Evolutionary conservation across 768 basidiomycete species (phyloP), one percentile per base, ranked within the genome.

Genomic region (Stropharia rugosoannulata): DNA sequence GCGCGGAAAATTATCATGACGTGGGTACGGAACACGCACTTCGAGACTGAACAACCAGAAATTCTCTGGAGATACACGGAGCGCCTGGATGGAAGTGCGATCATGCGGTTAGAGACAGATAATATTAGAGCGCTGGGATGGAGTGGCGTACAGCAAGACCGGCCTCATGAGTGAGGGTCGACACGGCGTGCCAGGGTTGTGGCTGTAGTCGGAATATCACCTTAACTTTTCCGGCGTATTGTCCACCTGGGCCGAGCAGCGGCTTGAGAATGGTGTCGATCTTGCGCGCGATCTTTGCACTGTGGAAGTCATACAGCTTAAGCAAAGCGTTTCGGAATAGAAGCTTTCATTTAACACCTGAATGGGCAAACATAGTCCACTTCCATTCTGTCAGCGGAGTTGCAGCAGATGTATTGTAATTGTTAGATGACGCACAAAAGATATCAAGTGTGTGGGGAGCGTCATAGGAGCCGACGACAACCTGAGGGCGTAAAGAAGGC

Each of bases 331-430:
- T 29, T 11, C 40, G 18, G 46, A 13, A 15, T 22, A 12, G 18
- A 42, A 27, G 18, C 9, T 18, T 13, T 11, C 32, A 35, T 9
- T 46, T 7, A 9, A n/a, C 52, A 86, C 87, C 87, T 90, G 78
- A 76, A 93, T 1, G 91, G 91, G 62, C 92, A 95, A 62, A 92
- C 89, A 68, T 90, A 93, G 70, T 93, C 93, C 73, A 93, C 90
- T 92, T 47, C 18, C 22, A 12, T n/a, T 9, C 7, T 29, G 36
- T 13, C 6, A 41, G 37, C 22, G 54, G 18, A 18, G 29, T 35
- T 47, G 36, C n/a, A 25, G 38, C 4, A 41, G 51, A 38, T 19
- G 15, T 29, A 22, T 54, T 45, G n/a, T 29, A 12, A 18, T 54
- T 45, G n/a, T 29, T 12, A 55, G 45, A 32, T 19, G 38, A 27